Evolutionary conservation across 305 asterid species (phyloP), one percentile per base, ranked within the genome.

Genomic region (Lippia alba): DNA sequence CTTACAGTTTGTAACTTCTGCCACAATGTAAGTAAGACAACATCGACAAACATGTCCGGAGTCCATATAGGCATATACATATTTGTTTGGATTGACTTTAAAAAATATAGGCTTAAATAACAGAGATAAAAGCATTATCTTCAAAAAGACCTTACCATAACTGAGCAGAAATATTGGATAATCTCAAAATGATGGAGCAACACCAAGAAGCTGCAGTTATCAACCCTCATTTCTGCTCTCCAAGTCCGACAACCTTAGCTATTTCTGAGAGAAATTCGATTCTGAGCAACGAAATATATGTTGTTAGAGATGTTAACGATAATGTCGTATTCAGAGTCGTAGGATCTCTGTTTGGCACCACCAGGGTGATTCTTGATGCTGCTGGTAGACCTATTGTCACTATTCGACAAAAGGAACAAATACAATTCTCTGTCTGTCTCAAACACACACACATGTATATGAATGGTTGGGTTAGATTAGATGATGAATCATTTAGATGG

Each of bases 1-100:
- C 92, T 90, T 73, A 89, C 85, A 89, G 88, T 85, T 81, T 76
- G 86, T 85, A 92, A 87, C 94, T 88, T 92, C 96, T 86, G 96
- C 96, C 96, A 90, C 86, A 84, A 82, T 51, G 94, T 89, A 86
- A 83, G 95, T 87, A 90, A 90, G 96, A 87, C 88, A 58, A 80
- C 90, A 86, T 84, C 94, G 90, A 91, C 92, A 72, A 83, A 86
- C 79, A 86, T 56, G 76, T 83, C 93, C 85, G 79, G 83, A 77
- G 72, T 81, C 60, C 41, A 68, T 77, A 77, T 74, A 74, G 66
- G 67, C 41, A 68, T 77, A 77, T 74, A 74, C 68, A 70, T 53
- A 78, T 72, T 74, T 18, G 66, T 62, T 63, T 32, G 8, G 3
- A 30, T 36, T 59, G 40, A 53, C 30, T 51, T 49, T 12, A 41